phyloP scores from a whole-genome alignment of 2,329 filamentous ascomycete species.

The Delphinella strobiligena region DNA sequence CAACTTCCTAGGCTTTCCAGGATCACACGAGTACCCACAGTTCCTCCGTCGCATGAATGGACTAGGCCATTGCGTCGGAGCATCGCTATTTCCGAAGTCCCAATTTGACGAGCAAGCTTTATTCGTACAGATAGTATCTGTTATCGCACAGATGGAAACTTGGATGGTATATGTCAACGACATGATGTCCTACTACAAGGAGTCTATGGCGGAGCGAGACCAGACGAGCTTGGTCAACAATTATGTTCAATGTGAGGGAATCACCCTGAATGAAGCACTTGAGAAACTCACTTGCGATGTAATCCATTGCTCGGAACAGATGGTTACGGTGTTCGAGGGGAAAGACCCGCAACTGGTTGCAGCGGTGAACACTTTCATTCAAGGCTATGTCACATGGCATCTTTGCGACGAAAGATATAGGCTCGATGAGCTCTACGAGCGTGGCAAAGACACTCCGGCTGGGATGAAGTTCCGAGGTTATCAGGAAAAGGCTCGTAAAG shows the following conservation, averaged over 20 bases:
- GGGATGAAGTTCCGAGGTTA: neutral
- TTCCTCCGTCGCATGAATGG: constrained; percentile 4
- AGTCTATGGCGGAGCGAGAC: neutral
- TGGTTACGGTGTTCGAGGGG: neutral
- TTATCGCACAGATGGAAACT: neutral
- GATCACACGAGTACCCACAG: neutral
- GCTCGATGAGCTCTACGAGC: constrained; percentile 1
- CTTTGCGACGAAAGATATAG: neutral
- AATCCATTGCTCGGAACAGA: neutral
- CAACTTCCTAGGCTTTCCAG: neutral
- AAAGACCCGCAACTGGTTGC: neutral
- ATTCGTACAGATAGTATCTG: neutral
- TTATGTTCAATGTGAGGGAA: neutral
- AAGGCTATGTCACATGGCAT: constrained; percentile 1
- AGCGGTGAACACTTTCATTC: neutral
- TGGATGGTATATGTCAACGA: constrained; percentile 1
- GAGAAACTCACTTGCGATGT: neutral
- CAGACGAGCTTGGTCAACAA: neutral
- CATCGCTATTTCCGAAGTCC: neutral
- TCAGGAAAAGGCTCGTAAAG: neutral
- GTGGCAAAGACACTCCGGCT: neutral
- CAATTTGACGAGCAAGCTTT: neutral
- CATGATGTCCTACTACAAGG: constrained; percentile 1
- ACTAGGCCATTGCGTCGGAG: neutral
- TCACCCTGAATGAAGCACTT: neutral